Base-by-base conservation (phyloP, 1,139 yeast genomes). In the Saccharomycopsis crataegensis region DNA sequence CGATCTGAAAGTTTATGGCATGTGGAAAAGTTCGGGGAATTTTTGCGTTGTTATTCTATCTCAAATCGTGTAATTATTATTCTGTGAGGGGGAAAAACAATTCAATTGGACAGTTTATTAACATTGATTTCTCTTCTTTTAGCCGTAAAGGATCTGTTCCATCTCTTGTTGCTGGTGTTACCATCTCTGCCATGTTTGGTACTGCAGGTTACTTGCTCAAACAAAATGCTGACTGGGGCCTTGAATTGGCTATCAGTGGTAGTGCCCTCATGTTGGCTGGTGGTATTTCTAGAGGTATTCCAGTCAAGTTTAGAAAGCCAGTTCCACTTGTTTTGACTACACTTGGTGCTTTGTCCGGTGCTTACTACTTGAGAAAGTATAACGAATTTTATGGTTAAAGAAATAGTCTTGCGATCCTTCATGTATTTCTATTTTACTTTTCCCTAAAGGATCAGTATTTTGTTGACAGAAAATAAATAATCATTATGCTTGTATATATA, bases 241-340 rank as follows among this genome's bases (percentile, higher is more conserved):
- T 90, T 60, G 93, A 87, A 65, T 65, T 86, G 45, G 96, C 96
- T 0, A 71, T 89, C 53, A 86, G 83, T 8, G 78, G 91, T 1
- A 83, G 95, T 28, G 64, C 80, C 1, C 64, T 85, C 11, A 74
- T 90, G 61, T 68, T 84, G 12, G 77, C 77, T 45, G 90, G 93
- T 28, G 91, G 94, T 8, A 62, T 85, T 16, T 78, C 81, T 22
- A 77, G 98, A 62, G 81, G 91, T 8, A 62, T 80, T 49, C 79
- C 81, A 43, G 72, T 80, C 17, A 62, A 67, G 12, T 82, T 83
- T 66, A 74, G 73, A 59, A 87, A 86, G 65, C 94, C 96, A 0
- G 77, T 91, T 52, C 98, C 98, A 1, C 66, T 86, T 54, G 68
- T 75, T 16, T 73, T 91, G 60, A 72, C 84, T 4, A 72, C 75